Conservation (phyloP, 306 rosid species). For the Cicer pinnatifidum region DNA sequence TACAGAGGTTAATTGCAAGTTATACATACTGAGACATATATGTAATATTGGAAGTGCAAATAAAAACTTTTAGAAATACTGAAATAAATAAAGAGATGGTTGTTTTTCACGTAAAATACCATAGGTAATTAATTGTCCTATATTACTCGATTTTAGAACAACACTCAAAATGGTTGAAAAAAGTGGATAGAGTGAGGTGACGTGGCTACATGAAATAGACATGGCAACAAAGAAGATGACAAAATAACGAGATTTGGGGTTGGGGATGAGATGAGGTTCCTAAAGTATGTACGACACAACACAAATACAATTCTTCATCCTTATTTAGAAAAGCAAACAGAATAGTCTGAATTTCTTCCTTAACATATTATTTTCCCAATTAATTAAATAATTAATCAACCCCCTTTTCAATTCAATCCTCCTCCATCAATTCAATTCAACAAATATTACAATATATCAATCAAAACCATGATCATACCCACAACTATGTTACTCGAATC, state of each 20-base stretch:
- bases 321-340: too few species aligned
- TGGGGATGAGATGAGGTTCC: slow-evolving; percentile 7
- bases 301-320: neutral
- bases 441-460: neutral
- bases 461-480: slow-evolving; percentile 44
- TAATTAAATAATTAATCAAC: neutral
- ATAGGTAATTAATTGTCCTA: too few species aligned
- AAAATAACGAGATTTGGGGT: neutral
- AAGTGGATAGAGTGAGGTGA: neutral
- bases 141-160: too few species aligned
- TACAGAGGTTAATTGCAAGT: too few species aligned
- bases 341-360: neutral
- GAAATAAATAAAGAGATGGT: too few species aligned
- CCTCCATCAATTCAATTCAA: neutral
- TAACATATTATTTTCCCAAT: neutral
- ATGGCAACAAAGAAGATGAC: neutral
- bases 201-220: neutral
- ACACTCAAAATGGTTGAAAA: too few species aligned
- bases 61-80: too few species aligned
- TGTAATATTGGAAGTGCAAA: too few species aligned
- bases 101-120: too few species aligned
- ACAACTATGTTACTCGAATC: slow-evolving; percentile 61
- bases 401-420: neutral
- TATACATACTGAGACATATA: too few species aligned
- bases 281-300: neutral